These are phyloP conservation scores for Populus pruinosa DNA, from an alignment of 345 rosid genomes.

Conservation along the genomic window DNA sequence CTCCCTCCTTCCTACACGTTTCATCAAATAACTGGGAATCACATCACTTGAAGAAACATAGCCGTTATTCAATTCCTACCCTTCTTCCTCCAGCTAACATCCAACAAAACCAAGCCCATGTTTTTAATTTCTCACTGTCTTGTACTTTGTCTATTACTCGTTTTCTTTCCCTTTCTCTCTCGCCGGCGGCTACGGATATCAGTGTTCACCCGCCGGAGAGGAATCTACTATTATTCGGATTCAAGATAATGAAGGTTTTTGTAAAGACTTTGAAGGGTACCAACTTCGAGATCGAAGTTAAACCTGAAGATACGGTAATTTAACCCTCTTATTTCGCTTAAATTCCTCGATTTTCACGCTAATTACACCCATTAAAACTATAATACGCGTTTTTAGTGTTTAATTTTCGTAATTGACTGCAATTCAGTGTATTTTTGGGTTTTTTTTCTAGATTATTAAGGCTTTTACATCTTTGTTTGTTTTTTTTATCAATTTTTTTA, in stretches of 20 bases:
- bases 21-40: not conserved
- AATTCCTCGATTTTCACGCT: not conserved
- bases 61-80: not conserved
- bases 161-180: not conserved
- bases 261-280: conserved; percentile 50
- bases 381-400: not conserved
- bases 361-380: not conserved
- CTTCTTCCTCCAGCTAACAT: not conserved
- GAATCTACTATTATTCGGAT: not conserved
- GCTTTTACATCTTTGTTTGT: not conserved
- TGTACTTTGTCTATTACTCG: not conserved
- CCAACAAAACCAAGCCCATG: not conserved
- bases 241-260: conserved; percentile 39
- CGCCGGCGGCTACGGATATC: conserved; percentile 5
- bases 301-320: conserved; percentile 47
- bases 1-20: not conserved
- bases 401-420: not conserved
- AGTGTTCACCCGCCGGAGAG: not conserved
- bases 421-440: not conserved
- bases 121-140: not conserved
- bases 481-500: not conserved
- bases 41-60: not conserved
- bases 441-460: not conserved
- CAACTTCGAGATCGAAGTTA: conserved; percentile 48
- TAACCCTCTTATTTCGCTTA: not conserved